Base-by-base conservation (phyloP, 352 stramenopile genomes). In the Globisporangium carolinianum region DNA sequence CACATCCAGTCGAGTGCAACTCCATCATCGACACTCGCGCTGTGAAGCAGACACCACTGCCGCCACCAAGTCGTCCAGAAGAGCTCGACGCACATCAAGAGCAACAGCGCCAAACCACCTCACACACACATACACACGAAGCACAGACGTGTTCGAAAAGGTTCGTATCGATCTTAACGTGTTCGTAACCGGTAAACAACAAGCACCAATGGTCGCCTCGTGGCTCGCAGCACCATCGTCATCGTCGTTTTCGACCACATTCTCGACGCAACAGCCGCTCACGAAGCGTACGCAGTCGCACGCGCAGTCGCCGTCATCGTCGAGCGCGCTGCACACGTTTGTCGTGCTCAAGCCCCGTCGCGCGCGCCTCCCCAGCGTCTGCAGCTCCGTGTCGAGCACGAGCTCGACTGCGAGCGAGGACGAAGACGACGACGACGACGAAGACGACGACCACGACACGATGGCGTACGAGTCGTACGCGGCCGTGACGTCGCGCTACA, bases 391-490 rank as follows among this genome's bases (percentile, higher is more conserved):
- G 36, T 74, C 67, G 51, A 53, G 38, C 52, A 57, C 32, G 8
- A 79, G 67, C 61, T 68, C 51, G 49, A 79, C 71, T 43, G 68
- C 72, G 52, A 72, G 71, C 51, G 71, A 83, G 39, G 69, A 68
- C 61, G 61, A 66, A 36, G 65, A 68, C 55, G 47, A 57, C 2
- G 54, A 56, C 7, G 56, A 64, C 50, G 59, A 61, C 17, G 36
- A 53, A n/a, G 64, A 76, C 53, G 49, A 67, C 37, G 36, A 49
- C 2, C 47, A 71, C 24, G 42, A 65, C 14, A 79, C 67, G 48
- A 57, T 89, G 51, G 72, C 71, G 15, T 92, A 89, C 71, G 79
- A 87, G 63, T 88, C 76, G 17, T 92, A 89, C 66, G 82, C 78
- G 5, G 79, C 82, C 37, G 79, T 90, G 32, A 62, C 78, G 17